phyloP scores from a whole-genome alignment of 805 yeast species.

The Candida yuanshanica region DNA sequence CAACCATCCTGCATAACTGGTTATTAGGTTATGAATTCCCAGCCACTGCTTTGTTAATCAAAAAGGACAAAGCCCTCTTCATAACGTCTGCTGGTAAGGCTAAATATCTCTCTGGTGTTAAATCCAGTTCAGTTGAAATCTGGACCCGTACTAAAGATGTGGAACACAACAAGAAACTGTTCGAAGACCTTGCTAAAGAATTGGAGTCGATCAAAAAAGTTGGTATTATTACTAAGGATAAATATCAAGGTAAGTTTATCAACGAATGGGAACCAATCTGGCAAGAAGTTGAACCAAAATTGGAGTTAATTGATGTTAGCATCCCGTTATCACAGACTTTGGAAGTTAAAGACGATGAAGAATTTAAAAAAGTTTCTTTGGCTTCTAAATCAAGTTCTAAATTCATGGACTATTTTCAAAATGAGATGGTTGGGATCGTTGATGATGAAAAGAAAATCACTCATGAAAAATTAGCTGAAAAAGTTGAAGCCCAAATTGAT shows the following conservation, averaged over 20 bases:
- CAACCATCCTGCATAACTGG: conserved; percentile 87
- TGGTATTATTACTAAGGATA: conserved; percentile 72
- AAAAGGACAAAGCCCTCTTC: conserved; percentile 52
- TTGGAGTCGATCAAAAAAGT: conserved; percentile 42
- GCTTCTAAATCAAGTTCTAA: conserved; percentile 77
- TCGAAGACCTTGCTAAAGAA: conserved; percentile 46
- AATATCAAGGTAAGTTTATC: conserved; percentile 77
- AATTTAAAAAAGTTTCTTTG: conserved; percentile 53
- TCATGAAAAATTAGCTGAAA: conserved; percentile 67
- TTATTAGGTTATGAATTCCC: conserved; percentile 91
- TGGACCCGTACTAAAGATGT: conserved; percentile 79
- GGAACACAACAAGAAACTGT: conserved; percentile 64
- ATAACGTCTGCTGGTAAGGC: conserved; percentile 84
- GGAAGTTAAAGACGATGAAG: conserved; percentile 77
- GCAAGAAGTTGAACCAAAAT: conserved; percentile 31
- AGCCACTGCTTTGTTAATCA: conserved; percentile 71
- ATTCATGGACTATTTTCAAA: conserved; percentile 76
- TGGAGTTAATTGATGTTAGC: conserved; percentile 48
- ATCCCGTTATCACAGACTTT: conserved; percentile 49
- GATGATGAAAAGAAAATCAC: conserved; percentile 81
- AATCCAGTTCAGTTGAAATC: conserved; percentile 42
- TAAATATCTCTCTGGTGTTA: conserved; percentile 62
- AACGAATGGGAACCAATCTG: conserved; percentile 63
- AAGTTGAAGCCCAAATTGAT: conserved; percentile 76
- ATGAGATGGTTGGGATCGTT: conserved; percentile 80